phyloP scores from a whole-genome alignment of 2,329 filamentous ascomycete species.

The Mycocentrospora acerina region DNA sequence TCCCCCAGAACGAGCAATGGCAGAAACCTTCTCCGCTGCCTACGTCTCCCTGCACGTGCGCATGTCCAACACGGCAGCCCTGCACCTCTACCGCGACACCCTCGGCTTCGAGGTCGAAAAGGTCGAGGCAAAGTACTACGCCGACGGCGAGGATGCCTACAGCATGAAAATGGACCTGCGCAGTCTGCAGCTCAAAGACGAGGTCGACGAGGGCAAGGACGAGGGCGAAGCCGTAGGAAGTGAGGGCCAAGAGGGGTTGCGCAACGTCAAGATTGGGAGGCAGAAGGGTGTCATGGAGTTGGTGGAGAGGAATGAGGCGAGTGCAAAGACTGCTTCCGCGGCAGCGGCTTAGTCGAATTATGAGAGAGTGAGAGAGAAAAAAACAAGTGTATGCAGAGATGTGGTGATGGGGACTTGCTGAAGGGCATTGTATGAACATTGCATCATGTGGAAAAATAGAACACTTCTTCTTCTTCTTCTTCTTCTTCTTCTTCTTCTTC shows the following conservation, averaged over 20 bases:
- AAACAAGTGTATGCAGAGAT: no score
- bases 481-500: no score
- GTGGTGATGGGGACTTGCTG: no score
- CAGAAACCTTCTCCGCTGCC: constrained; percentile 84
- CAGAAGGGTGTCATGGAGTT: constrained; percentile 76
- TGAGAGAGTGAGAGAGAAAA: background rate
- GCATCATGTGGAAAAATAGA: no score
- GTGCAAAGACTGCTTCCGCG: constrained; percentile 12
- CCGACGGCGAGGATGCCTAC: constrained; percentile 94
- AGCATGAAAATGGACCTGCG: constrained; percentile 87
- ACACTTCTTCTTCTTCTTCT: no score
- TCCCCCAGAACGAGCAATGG: constrained; percentile 82
- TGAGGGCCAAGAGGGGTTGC: constrained; percentile 47
- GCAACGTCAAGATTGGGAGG: constrained; percentile 79
- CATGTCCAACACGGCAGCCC: constrained; percentile 86
- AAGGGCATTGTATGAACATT: no score
- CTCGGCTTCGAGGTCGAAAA: constrained; percentile 30
- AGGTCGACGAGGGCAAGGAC: constrained; percentile 42
- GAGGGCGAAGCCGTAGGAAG: constrained; percentile 40
- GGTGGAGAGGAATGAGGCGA: constrained; percentile 67
- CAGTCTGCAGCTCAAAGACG: constrained; percentile 54
- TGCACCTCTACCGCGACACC: constrained; percentile 84
- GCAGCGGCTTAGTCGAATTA: no score
- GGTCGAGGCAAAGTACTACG: constrained; percentile 88
- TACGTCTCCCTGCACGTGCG: constrained; percentile 97